Percentiles rank a stretch among this genome's conserved stretches.
Evolutionary conservation across 2,329 filamentous ascomycete species (phyloP).

Genomic region (Aspergillus floridensis): DNA sequence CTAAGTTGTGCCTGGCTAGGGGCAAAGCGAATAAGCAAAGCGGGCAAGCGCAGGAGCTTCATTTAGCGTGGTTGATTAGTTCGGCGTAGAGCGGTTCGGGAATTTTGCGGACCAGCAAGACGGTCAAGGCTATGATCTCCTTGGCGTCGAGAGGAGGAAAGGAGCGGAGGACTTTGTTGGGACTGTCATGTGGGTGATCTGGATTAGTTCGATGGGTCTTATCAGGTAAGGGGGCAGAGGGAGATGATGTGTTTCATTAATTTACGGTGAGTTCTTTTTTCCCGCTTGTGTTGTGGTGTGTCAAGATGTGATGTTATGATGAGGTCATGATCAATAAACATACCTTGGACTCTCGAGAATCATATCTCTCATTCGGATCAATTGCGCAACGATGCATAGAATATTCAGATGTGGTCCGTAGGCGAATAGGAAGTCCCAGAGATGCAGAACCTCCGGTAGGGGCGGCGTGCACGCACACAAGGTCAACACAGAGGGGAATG

Average conservation of each 20-base stretch:
- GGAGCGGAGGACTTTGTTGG: slow-evolving; percentile 85
- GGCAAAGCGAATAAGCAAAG: not conserved
- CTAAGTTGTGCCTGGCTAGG: not conserved
- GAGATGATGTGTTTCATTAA: not conserved
- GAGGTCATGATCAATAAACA: slow-evolving; percentile 11
- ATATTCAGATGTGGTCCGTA: slow-evolving; percentile 95
- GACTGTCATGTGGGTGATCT: slow-evolving; percentile 55
- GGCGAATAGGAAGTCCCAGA: slow-evolving; percentile 97
- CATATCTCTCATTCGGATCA: slow-evolving; percentile 81
- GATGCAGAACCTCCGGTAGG: slow-evolving; percentile 81
- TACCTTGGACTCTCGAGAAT: slow-evolving; percentile 83
- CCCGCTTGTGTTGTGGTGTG: not conserved
- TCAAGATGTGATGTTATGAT: not conserved
- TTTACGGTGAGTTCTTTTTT: not conserved
- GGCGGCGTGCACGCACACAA: slow-evolving; percentile 95
- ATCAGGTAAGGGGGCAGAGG: not conserved
- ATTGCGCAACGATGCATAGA: slow-evolving; percentile 90
- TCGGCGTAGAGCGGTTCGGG: slow-evolving; percentile 87
- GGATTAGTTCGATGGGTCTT: not conserved
- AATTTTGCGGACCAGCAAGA: slow-evolving; percentile 84
- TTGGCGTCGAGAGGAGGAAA: slow-evolving; percentile 82
- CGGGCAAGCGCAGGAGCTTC: slow-evolving; percentile 6
- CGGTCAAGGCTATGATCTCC: slow-evolving; percentile 78
- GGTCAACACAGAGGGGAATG: slow-evolving; percentile 91
- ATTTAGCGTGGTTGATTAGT: slow-evolving; percentile 77